Conservation (phyloP, 768 basidiomycete species). For the Dacryopinax primogenitus region DNA sequence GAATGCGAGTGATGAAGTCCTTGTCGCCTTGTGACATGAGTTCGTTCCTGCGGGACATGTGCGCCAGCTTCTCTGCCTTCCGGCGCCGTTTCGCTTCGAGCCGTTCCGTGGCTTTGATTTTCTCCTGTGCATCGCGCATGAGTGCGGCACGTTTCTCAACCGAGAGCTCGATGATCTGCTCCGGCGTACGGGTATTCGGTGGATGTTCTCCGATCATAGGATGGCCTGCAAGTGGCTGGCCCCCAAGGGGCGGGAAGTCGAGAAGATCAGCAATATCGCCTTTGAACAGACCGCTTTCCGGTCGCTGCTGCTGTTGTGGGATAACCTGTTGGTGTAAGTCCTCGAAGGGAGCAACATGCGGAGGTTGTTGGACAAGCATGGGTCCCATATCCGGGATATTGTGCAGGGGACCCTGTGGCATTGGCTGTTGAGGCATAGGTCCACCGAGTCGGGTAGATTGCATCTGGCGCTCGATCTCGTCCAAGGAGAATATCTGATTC, state of each 20-base stretch:
- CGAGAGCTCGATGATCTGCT: constrained; percentile 9
- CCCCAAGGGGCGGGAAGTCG: background rate
- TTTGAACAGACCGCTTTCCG: background rate
- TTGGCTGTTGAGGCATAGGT: constrained; percentile 10
- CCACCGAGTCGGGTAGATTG: constrained; percentile 8
- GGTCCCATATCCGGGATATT: constrained; percentile 15
- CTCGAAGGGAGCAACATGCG: background rate
- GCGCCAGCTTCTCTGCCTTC: constrained; percentile 73
- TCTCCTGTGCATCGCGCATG: constrained; percentile 65
- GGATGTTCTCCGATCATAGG: constrained; percentile 7
- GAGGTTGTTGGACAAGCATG: constrained; percentile 11
- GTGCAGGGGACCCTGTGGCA: constrained; percentile 30
- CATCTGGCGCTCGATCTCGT: constrained; percentile 11
- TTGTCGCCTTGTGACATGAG: constrained; percentile 97
- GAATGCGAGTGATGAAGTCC: constrained; percentile 98
- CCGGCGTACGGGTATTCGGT: constrained; percentile 9
- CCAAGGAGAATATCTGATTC: constrained; percentile 4
- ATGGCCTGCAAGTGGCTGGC: background rate
- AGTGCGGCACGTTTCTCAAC: constrained; percentile 38
- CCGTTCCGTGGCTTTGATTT: constrained; percentile 81
- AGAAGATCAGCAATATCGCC: background rate
- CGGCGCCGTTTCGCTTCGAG: constrained; percentile 67
- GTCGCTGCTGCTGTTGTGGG: background rate
- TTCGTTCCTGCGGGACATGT: constrained; percentile 90
- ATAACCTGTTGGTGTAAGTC: background rate